Percentiles rank a stretch among this genome's conserved stretches.
These are phyloP conservation scores for Solanum bulbocastanum DNA, from an alignment of 257 asterid species.

Conservation along the genomic window DNA sequence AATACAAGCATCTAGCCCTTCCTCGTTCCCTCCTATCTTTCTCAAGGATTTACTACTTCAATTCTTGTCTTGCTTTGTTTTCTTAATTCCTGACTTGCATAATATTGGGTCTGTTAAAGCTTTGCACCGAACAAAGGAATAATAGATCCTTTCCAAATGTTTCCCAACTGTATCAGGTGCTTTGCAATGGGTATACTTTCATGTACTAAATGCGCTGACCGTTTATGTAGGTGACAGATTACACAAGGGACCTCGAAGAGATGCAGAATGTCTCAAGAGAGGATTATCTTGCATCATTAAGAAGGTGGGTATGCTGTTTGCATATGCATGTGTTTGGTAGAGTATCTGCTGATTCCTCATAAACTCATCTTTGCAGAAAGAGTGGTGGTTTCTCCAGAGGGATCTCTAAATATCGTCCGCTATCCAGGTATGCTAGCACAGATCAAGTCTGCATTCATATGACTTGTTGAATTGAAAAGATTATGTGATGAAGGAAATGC, in stretches of 20 bases:
- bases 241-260: conserved; percentile 92
- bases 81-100: background rate
- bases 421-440: conserved; percentile 58
- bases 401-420: conserved; percentile 82
- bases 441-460: background rate
- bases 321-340: background rate
- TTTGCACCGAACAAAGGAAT: background rate
- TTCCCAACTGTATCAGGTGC: background rate
- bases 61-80: background rate
- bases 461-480: background rate
- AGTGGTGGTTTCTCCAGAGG: conserved; percentile 99
- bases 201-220: background rate
- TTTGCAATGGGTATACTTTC: background rate
- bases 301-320: conserved; percentile 42
- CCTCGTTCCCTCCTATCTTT: background rate
- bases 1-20: background rate
- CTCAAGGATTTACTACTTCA: background rate
- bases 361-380: conserved; percentile 55
- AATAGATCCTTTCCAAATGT: background rate
- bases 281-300: conserved; percentile 94
- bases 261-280: conserved; percentile 94
- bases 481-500: background rate
- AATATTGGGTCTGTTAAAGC: background rate
- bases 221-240: conserved; percentile 72
- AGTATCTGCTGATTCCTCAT: conserved; percentile 2